Conservation (phyloP, 805 yeast genomes). For the Hemisphaericaspora nanyangensis region DNA sequence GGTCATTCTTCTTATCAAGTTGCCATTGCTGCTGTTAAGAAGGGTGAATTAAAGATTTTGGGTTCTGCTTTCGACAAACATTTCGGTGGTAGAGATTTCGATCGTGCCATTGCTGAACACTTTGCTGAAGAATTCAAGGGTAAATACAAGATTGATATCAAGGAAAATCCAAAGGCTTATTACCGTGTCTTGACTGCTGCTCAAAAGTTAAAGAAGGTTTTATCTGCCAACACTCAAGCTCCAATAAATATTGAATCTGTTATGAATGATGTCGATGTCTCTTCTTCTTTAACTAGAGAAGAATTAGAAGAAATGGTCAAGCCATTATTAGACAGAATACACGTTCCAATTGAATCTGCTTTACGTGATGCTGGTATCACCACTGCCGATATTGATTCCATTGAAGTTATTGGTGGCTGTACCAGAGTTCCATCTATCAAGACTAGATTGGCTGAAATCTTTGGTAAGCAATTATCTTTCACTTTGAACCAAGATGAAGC, state of each 20-base stretch:
- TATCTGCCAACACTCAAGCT: constrained; percentile 93
- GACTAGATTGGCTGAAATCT: constrained; percentile 71
- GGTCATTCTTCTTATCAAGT: constrained; percentile 96
- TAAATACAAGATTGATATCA: constrained; percentile 91
- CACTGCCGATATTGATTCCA: constrained; percentile 74
- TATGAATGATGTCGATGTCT: constrained; percentile 95
- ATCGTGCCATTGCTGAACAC: constrained; percentile 88
- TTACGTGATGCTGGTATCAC: constrained; percentile 73
- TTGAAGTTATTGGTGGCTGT: constrained; percentile 97
- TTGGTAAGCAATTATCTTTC: constrained; percentile 83
- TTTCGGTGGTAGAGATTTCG: constrained; percentile 98
- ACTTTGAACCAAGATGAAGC: constrained; percentile 99
- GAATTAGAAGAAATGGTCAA: constrained; percentile 86
- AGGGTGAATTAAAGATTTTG: constrained; percentile 90
- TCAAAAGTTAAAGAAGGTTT: constrained; percentile 91
- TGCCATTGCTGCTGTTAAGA: constrained; percentile 84
- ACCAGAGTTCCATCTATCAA: constrained; percentile 95
- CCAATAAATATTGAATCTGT: constrained; percentile 94
- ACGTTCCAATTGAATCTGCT: constrained; percentile 77
- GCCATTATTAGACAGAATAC: constrained; percentile 75
- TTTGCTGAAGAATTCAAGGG: constrained; percentile 88
- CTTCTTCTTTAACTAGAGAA: constrained; percentile 83
- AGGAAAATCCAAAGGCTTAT: constrained; percentile 90
- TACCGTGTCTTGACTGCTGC: constrained; percentile 88
- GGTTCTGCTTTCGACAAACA: constrained; percentile 92